These are phyloP conservation scores for Sugiyamaella americana DNA, from an alignment of 805 yeast genomes.

Conservation along the genomic window DNA sequence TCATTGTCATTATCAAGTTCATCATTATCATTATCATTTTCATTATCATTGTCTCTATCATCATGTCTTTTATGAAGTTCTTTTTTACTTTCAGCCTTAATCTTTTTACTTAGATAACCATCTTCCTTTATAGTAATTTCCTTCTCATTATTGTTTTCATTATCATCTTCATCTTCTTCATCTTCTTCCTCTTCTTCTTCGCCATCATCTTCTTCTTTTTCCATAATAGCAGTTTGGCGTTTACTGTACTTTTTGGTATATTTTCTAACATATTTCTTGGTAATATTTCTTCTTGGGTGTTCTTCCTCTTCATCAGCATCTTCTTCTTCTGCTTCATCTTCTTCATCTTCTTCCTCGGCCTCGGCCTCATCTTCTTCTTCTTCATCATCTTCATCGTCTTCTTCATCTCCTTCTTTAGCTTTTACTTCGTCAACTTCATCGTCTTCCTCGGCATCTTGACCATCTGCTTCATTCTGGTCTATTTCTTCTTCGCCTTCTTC, in stretches of 20 bases:
- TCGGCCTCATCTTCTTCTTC: slow-evolving; percentile 18
- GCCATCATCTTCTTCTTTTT: slow-evolving; percentile 12
- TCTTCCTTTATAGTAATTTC: slow-evolving; percentile 18
- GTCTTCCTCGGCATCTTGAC: slow-evolving; percentile 25
- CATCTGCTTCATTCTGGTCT: slow-evolving; percentile 26
- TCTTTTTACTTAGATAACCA: slow-evolving; percentile 20
- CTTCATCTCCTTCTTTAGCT: slow-evolving; percentile 23
- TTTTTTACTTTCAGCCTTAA: slow-evolving; percentile 21
- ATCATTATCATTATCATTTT: slow-evolving; percentile 7
- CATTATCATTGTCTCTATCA: slow-evolving; percentile 17
- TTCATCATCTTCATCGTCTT: slow-evolving; percentile 25
- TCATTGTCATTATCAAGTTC: slow-evolving; percentile 5
- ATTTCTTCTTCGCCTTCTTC: slow-evolving; percentile 12
- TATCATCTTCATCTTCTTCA: slow-evolving; percentile 17
- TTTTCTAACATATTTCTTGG: background rate
- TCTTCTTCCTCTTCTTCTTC: slow-evolving; percentile 13
- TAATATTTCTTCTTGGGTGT: background rate
- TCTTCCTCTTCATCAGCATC: slow-evolving; percentile 13
- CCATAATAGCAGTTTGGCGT: background rate
- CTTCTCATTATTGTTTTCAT: slow-evolving; percentile 16
- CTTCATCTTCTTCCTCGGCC: slow-evolving; percentile 20
- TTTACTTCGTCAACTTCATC: slow-evolving; percentile 29
- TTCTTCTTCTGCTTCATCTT: slow-evolving; percentile 12
- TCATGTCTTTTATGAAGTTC: slow-evolving; percentile 1
- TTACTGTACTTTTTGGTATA: background rate